phyloP scores from a whole-genome alignment of 2,329 filamentous ascomycete genomes.

The Pseudofabraea citricarpa region DNA sequence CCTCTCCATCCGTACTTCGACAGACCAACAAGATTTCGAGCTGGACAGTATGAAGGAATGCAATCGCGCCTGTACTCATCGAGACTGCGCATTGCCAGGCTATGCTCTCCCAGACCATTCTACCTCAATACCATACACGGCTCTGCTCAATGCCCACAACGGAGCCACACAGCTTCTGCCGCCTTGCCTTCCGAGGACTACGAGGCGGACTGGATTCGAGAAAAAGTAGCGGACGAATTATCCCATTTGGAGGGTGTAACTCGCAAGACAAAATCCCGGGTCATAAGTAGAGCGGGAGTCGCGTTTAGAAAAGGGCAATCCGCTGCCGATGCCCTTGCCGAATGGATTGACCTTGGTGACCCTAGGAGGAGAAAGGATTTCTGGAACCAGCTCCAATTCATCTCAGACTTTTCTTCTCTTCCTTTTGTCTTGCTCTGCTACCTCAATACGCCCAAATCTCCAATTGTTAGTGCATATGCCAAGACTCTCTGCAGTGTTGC shows the following conservation, averaged over 20 bases:
- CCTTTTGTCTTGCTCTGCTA: slow-evolving; percentile 11
- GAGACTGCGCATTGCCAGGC: slow-evolving; percentile 16
- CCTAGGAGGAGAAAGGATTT: slow-evolving; percentile 5
- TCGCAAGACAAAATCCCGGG: neutral
- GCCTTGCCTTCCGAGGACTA: too few species aligned
- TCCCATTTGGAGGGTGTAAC: too few species aligned
- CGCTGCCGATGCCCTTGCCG: slow-evolving; percentile 4
- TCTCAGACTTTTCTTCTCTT: slow-evolving; percentile 4
- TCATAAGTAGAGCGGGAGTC: neutral
- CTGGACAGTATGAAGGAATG: slow-evolving; percentile 28
- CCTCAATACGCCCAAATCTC: slow-evolving; percentile 7
- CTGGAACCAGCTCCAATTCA: slow-evolving; percentile 7
- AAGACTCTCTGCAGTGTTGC: too few species aligned
- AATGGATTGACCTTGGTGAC: slow-evolving; percentile 14
- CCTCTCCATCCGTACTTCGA: too few species aligned
- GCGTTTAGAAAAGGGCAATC: neutral
- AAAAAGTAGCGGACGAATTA: too few species aligned
- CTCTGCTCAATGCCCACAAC: too few species aligned
- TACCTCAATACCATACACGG: neutral
- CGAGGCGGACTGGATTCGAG: too few species aligned
- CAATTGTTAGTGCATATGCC: slow-evolving; percentile 7
- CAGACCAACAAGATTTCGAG: too few species aligned
- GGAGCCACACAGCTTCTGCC: too few species aligned
- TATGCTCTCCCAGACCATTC: slow-evolving; percentile 7
- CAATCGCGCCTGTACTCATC: slow-evolving; percentile 23